Conservation (phyloP, 345 rosid genomes). For the Citrus trifoliata region DNA sequence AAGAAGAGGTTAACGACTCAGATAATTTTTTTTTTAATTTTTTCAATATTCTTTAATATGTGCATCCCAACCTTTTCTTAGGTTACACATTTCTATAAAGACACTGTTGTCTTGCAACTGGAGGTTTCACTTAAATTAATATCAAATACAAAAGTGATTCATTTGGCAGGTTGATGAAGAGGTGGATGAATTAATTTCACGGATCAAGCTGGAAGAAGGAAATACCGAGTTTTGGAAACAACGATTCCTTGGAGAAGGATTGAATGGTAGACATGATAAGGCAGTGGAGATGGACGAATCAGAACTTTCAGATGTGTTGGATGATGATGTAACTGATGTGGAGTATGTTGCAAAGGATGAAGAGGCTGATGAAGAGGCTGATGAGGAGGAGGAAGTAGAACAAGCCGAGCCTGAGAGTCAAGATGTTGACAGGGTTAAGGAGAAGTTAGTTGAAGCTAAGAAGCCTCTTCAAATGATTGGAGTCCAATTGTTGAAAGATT, state of each 20-base stretch:
- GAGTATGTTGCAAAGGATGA: constrained; percentile 53
- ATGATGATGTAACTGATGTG: constrained; percentile 46
- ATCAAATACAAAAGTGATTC: not conserved
- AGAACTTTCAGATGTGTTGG: constrained; percentile 47
- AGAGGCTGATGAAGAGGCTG: constrained; percentile 53
- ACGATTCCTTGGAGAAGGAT: constrained; percentile 86
- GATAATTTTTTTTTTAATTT: not conserved
- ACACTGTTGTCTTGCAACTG: not conserved
- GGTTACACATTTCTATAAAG: not conserved
- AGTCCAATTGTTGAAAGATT: constrained; percentile 84
- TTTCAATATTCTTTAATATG: not conserved
- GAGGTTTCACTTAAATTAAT: not conserved
- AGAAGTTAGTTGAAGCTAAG: constrained; percentile 78
- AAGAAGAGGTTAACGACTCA: constrained; percentile 70
- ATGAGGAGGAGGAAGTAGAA: constrained; percentile 61
- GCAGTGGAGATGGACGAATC: constrained; percentile 39
- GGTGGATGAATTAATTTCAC: constrained; percentile 75
- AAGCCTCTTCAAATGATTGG: constrained; percentile 92
- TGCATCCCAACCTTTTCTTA: not conserved
- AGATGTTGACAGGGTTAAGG: constrained; percentile 63
- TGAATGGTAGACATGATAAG: constrained; percentile 45
- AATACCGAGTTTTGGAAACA: constrained; percentile 96
- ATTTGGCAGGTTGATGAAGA: constrained; percentile 75
- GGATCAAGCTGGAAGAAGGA: constrained; percentile 89
- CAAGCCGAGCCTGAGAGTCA: constrained; percentile 62